Percentiles rank a stretch among this genome's conserved stretches.
phyloP scores from a whole-genome alignment of 2,329 filamentous ascomycete genomes.

The Phialophora chinensis region DNA sequence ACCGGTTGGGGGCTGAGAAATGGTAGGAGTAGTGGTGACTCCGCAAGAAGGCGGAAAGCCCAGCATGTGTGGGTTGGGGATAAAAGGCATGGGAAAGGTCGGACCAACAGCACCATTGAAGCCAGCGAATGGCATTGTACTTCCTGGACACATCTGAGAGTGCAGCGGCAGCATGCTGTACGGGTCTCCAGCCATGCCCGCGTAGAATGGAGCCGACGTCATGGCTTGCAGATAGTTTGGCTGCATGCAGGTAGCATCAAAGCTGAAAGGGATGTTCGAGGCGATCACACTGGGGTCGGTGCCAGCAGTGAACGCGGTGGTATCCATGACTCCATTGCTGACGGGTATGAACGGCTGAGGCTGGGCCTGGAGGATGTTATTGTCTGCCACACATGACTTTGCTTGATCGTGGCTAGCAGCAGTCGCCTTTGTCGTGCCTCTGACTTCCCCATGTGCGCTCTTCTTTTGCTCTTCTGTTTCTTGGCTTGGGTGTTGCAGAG shows the following conservation, averaged over 20 bases:
- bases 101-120: constrained; percentile 21
- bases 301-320: constrained; percentile 10
- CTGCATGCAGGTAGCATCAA: constrained; percentile 15
- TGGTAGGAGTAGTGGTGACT: constrained; percentile 12
- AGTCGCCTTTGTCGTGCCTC: constrained; percentile 6
- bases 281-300: constrained; percentile 18
- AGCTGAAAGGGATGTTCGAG: constrained; percentile 14
- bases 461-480: constrained; percentile 31
- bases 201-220: constrained; percentile 12
- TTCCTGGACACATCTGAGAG: constrained; percentile 22
- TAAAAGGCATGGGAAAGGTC: constrained; percentile 16
- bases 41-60: constrained; percentile 15
- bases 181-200: constrained; percentile 22
- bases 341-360: constrained; percentile 14
- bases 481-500: constrained; percentile 33
- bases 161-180: constrained; percentile 16
- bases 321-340: constrained; percentile 9
- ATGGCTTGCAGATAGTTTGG: constrained; percentile 24
- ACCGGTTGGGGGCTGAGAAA: not conserved
- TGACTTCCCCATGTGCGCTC: constrained; percentile 29
- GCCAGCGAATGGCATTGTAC: constrained; percentile 18
- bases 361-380: constrained; percentile 16
- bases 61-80: constrained; percentile 14
- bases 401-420: constrained; percentile 4
- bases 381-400: constrained; percentile 8